Conservation (phyloP, 495 filamentous ascomycete species). For the Daldinia caldariorum region DNA sequence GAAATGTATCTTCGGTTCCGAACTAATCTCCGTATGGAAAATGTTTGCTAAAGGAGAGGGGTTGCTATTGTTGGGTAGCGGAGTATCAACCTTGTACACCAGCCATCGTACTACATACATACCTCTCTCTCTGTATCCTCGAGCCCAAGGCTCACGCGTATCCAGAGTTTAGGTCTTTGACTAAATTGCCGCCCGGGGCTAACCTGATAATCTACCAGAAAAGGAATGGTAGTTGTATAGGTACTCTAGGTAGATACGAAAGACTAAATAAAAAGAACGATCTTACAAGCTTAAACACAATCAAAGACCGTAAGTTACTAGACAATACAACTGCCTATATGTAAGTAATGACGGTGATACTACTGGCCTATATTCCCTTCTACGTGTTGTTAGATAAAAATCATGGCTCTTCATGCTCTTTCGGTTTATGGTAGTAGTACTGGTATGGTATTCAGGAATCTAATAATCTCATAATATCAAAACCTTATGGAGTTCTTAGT, state of each 20-base stretch:
- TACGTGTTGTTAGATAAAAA: background rate
- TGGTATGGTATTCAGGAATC: constrained; percentile 4
- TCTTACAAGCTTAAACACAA: background rate
- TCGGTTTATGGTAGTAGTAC: background rate
- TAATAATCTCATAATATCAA: constrained; percentile 15
- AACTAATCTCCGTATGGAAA: constrained; percentile 21
- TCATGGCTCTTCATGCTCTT: background rate
- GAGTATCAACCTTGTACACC: constrained; percentile 30
- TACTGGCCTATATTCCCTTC: background rate
- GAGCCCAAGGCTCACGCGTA: background rate
- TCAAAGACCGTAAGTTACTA: background rate
- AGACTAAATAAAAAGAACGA: background rate
- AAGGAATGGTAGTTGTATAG: background rate
- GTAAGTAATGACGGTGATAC: background rate
- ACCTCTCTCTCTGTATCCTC: constrained; percentile 7
- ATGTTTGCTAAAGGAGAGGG: constrained; percentile 32
- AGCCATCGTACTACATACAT: background rate
- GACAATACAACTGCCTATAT: background rate
- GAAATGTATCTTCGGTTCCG: constrained; percentile 31
- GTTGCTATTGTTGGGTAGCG: constrained; percentile 32
- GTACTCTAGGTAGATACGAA: background rate
- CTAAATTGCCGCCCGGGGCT: background rate
- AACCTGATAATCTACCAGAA: background rate
- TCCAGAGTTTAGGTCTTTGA: constrained; percentile 2
- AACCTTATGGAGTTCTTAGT: constrained; percentile 19